Evolutionary conservation across 1,139 yeast species (phyloP), one percentile per base, ranked within the genome.

Genomic region (Magnusiomyces suaveolens): DNA sequence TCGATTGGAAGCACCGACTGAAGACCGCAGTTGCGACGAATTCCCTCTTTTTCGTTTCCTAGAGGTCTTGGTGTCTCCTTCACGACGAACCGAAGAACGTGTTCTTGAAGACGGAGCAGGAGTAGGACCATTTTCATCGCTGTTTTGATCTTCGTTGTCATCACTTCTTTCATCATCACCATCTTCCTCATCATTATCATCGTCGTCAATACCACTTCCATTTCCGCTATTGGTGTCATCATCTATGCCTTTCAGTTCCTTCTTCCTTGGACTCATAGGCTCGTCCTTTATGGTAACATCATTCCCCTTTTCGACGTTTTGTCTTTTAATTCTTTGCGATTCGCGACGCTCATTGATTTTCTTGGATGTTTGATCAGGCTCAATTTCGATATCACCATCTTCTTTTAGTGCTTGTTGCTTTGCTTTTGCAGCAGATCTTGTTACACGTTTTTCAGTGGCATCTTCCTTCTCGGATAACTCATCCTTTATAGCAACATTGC

Each of bases 1-100:
- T 38, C 60, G 58, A 49, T 56, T 60, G 4, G 60, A 50, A 0
- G 60, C 49, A 21, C 20, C 41, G 21, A 57, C 46, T 16, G 56
- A 55, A 8, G 62, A 56, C 12, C 64, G 59, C 3, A 58, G 55
- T 4, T 63, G 59, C 2, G 64, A 62, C 1, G 65, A 57, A 24
- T 54, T 56, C 18, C 51, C 47, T 18, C 61, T 56, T 50, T 56
- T 58, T 41, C 66, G 55, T 43, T 60, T 58, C n/a, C 51, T 55
- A 10, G 49, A 26, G 23, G 38, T 29, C 3, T 50, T 46, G 43
- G 44, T 39, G 6, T 50, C 54, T 14, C 53, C 46, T n/a, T 53
- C 48, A 2, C 57, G 53, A 20, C 39, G 29, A n/a, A 52, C 51
- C 16, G 56, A 52, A 21, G 54, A 43, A 3, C 51, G 21, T 20